Percentiles rank a stretch among this genome's conserved stretches.
Evolutionary conservation across 306 rosid species (phyloP).

Genomic region (Quercus ilex): DNA sequence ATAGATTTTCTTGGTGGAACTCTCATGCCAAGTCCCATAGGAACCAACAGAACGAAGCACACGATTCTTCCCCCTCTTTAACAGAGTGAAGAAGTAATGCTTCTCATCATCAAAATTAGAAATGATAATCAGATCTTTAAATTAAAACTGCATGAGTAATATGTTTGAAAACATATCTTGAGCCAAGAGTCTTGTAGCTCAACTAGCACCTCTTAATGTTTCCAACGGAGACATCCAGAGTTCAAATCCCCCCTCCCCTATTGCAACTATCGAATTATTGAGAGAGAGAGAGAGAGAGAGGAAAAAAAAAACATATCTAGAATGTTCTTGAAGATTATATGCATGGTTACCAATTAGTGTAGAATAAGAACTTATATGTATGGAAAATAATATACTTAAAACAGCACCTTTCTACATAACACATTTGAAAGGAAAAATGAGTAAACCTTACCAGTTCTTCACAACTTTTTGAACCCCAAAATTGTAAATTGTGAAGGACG

Average conservation of each 20-base stretch:
- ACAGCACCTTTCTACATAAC: not conserved
- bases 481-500: conserved; percentile 75
- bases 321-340: too few species aligned
- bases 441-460: conserved; percentile 53
- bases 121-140: not conserved
- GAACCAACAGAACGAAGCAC: too few species aligned
- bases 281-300: too few species aligned
- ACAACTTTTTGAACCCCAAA: conserved; percentile 74
- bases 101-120: not conserved
- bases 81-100: too few species aligned
- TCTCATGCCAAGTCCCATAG: too few species aligned
- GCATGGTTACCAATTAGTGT: not conserved
- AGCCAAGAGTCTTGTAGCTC: not conserved
- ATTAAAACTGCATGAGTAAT: not conserved
- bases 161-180: not conserved
- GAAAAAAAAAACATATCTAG: too few species aligned
- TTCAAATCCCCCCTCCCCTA: too few species aligned
- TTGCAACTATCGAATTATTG: too few species aligned
- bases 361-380: not conserved
- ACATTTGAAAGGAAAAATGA: not conserved
- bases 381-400: not conserved
- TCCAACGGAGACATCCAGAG: too few species aligned
- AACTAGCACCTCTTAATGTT: too few species aligned
- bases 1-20: too few species aligned
- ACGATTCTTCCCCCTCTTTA: too few species aligned